These are phyloP conservation scores for Tricholoma bakamatsutake DNA, from an alignment of 768 basidiomycete genomes.

Conservation along the genomic window DNA sequence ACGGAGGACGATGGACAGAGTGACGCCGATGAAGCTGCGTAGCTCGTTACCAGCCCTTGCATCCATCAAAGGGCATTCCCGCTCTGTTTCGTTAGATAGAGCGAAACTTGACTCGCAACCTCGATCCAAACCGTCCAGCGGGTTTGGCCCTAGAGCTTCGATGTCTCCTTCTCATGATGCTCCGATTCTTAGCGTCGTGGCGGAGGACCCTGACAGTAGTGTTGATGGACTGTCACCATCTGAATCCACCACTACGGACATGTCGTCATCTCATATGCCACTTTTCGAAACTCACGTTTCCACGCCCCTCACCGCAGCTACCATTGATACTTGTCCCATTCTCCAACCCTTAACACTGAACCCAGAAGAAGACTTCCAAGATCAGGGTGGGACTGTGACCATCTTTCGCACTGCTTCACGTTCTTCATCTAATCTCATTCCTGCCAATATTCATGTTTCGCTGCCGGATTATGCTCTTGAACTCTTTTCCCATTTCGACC, in stretches of 20 bases:
- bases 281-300: slow-evolving; percentile 4
- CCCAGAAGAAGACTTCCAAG: neutral
- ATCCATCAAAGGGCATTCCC: slow-evolving; percentile 4
- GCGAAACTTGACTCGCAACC: neutral
- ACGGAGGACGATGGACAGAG: slow-evolving; percentile 30
- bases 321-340: slow-evolving; percentile 1
- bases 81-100: slow-evolving; percentile 12
- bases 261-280: neutral
- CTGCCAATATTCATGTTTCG: slow-evolving; percentile 7
- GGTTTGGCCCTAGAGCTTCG: neutral
- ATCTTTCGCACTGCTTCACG: slow-evolving; percentile 8
- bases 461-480: slow-evolving; percentile 17
- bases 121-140: neutral
- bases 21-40: slow-evolving; percentile 28
- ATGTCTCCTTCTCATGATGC: neutral
- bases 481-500: slow-evolving; percentile 16
- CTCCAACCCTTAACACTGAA: neutral
- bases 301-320: slow-evolving; percentile 5
- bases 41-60: slow-evolving; percentile 17
- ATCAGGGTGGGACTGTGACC: slow-evolving; percentile 12
- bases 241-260: neutral
- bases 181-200: neutral
- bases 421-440: neutral
- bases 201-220: neutral
- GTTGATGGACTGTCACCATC: neutral